A percentile compares a stretch with the other conserved stretches of the same genome.
phyloP scores from a whole-genome alignment of 2,329 filamentous ascomycete species.

The Cladophialophora psammophila region DNA sequence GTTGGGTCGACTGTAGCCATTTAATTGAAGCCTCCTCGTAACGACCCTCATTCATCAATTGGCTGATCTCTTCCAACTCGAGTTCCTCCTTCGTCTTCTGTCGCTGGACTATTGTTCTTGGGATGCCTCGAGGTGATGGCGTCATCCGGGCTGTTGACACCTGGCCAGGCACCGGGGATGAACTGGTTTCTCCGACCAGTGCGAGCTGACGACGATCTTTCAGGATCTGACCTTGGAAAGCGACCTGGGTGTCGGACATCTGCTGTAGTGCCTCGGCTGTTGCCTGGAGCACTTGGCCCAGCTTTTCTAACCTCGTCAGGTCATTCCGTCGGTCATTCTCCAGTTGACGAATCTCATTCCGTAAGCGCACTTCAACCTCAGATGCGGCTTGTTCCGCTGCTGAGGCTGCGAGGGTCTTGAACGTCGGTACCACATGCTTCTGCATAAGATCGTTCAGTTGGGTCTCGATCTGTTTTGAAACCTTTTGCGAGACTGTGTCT shows the following conservation, averaged over 20 bases:
- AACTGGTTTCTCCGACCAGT: constrained; percentile 38
- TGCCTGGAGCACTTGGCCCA: constrained; percentile 61
- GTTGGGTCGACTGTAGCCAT: constrained; percentile 69
- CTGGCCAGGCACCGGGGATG: constrained; percentile 41
- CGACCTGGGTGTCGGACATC: constrained; percentile 52
- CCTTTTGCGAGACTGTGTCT: constrained; percentile 72
- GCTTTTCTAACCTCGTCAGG: constrained; percentile 66
- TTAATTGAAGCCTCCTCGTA: constrained; percentile 57
- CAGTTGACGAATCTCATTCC: constrained; percentile 59
- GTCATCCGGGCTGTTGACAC: constrained; percentile 34
- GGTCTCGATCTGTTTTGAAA: constrained; percentile 73
- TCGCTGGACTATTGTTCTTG: constrained; percentile 28
- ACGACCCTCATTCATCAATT: constrained; percentile 49
- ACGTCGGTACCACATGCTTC: constrained; percentile 69
- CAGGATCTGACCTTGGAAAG: constrained; percentile 52
- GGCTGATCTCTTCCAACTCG: constrained; percentile 52
- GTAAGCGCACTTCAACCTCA: constrained; percentile 70
- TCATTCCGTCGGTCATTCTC: constrained; percentile 62
- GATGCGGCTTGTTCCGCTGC: constrained; percentile 71
- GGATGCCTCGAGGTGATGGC: constrained; percentile 38
- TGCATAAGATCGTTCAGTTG: constrained; percentile 69
- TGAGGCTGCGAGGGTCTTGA: constrained; percentile 70
- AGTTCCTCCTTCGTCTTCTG: constrained; percentile 46
- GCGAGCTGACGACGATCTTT: constrained; percentile 40
- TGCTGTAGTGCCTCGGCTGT: constrained; percentile 61